A percentile compares a stretch with the other conserved stretches of the same genome.
Evolutionary conservation across 495 filamentous ascomycete genomes (phyloP).

Genomic region (Pseudotulostoma volvatum): DNA sequence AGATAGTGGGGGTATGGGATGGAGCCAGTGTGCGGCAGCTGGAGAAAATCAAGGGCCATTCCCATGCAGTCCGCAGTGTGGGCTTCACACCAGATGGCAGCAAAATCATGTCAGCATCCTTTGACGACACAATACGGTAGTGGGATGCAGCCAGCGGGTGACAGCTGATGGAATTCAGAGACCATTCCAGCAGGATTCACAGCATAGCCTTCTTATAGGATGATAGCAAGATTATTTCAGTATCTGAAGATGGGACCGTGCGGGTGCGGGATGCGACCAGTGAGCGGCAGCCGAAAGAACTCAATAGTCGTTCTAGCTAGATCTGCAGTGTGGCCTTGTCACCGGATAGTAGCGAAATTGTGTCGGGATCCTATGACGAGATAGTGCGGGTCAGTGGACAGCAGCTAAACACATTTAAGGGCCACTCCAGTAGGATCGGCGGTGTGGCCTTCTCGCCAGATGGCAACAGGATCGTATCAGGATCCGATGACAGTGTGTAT

Average conservation of each 20-base stretch:
- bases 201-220: conserved; percentile 16
- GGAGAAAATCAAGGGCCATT: conserved; percentile 11
- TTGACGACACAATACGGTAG: conserved; percentile 11
- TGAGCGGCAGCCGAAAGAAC: conserved; percentile 5
- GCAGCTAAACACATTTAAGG: too few relatives aligned
- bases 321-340: too few relatives aligned
- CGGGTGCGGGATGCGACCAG: too few relatives aligned
- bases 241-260: too few relatives aligned
- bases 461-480: too few relatives aligned
- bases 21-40: conserved; percentile 3
- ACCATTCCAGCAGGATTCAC: conserved; percentile 7
- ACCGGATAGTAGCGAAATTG: conserved; percentile 4
- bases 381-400: conserved; percentile 11
- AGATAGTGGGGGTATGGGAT: conserved; percentile 21
- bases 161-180: conserved; percentile 1
- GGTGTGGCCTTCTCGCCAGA: too few relatives aligned
- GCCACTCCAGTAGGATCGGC: too few relatives aligned
- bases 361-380: conserved; percentile 9
- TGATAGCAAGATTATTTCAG: too few relatives aligned
- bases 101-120: conserved; percentile 13
- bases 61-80: conserved; percentile 5
- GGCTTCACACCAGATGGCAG: conserved; percentile 19
- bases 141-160: too few relatives aligned
- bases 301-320: conserved; percentile 8
- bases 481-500: too few relatives aligned